Conservation (phyloP, 2,329 filamentous ascomycete genomes). For the Diaporthe humulicola region DNA sequence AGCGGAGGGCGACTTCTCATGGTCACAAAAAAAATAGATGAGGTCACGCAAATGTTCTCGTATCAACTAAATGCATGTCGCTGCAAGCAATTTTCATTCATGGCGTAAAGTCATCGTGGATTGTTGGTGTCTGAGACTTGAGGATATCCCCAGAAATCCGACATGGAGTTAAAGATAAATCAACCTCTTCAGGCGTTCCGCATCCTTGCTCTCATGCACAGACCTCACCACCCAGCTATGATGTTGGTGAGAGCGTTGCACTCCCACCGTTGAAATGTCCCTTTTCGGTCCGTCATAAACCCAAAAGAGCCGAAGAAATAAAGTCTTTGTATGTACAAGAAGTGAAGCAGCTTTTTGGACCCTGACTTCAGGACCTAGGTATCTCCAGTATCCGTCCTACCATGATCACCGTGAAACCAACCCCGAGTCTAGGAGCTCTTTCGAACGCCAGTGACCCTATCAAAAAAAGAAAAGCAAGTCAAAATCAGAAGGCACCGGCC, state of each 20-base stretch:
- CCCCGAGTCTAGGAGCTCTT: slow-evolving; percentile 5
- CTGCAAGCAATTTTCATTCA: slow-evolving; percentile 24
- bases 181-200: not conserved
- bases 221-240: not conserved
- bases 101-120: slow-evolving; percentile 23
- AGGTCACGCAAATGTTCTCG: not conserved
- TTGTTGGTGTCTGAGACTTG: not conserved
- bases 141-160: not conserved
- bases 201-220: slow-evolving; percentile 3
- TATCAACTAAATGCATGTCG: not conserved
- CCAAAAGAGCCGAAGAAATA: not conserved
- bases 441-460: slow-evolving; percentile 30
- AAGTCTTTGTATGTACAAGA: slow-evolving; percentile 33
- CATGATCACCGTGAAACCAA: not conserved
- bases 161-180: not conserved
- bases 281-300: not conserved
- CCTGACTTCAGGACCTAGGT: slow-evolving; percentile 21
- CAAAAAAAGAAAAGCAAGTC: slow-evolving; percentile 29
- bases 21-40: not conserved
- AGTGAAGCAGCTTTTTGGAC: slow-evolving; percentile 26
- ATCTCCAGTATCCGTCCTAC: slow-evolving; percentile 10
- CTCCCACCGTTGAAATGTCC: not conserved
- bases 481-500: slow-evolving; percentile 38
- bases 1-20: not conserved
- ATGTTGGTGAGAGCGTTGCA: not conserved